phyloP scores from a whole-genome alignment of 179 eudicot species.

The Kewa caespitosa region DNA sequence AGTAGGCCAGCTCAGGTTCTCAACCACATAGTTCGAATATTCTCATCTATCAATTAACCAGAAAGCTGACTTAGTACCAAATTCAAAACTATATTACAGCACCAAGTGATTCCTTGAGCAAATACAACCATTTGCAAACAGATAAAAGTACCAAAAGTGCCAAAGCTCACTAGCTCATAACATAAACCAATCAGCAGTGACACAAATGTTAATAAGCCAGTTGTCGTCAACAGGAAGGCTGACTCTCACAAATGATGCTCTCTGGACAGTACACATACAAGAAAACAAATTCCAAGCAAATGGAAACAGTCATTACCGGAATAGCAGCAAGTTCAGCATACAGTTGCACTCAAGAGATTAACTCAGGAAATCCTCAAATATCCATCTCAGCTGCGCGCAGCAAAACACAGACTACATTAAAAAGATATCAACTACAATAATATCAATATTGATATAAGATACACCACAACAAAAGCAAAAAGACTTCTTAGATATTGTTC shows the following conservation, averaged over 20 bases:
- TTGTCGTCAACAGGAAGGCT: constrained; percentile 8
- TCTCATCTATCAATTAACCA: constrained; percentile 80
- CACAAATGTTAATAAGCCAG: not conserved
- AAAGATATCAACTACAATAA: constrained; percentile 43
- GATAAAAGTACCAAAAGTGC: constrained; percentile 1
- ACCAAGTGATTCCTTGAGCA: constrained; percentile 34
- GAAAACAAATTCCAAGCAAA: constrained; percentile 41
- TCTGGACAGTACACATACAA: constrained; percentile 21
- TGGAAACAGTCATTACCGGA: constrained; percentile 77
- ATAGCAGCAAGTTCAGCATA: constrained; percentile 81
- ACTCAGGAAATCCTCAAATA: constrained; percentile 87
- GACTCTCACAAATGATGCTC: constrained; percentile 21
- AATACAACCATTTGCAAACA: constrained; percentile 10
- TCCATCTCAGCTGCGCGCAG: constrained; percentile 96
- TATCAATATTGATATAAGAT: constrained; percentile 29
- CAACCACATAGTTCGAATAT: constrained; percentile 70
- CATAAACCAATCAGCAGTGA: constrained; percentile 9
- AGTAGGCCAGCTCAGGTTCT: constrained; percentile 57
- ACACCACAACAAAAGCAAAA: constrained; percentile 38
- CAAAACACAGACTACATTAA: constrained; percentile 81
- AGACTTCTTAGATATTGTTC: constrained; percentile 18
- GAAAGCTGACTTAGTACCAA: constrained; percentile 62
- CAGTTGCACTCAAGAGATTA: constrained; percentile 68
- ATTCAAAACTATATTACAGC: constrained; percentile 18
- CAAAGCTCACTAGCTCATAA: constrained; percentile 9